A percentile compares a stretch with the other conserved stretches of the same genome.
Evolutionary conservation across 2,329 filamentous ascomycete species (phyloP).

Genomic region (Aspergillus ustus): DNA sequence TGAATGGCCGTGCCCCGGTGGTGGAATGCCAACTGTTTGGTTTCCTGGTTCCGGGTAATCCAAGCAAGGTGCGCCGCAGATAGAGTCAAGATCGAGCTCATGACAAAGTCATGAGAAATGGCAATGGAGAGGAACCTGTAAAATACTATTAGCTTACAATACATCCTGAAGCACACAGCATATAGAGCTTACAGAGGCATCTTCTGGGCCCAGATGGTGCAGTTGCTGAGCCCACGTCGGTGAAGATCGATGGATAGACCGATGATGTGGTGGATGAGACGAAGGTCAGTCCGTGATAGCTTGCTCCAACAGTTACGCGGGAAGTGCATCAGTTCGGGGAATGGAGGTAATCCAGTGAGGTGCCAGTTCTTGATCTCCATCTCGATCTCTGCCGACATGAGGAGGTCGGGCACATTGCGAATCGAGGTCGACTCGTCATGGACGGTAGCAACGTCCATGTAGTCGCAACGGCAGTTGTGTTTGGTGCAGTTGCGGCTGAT

Average conservation of each 20-base stretch:
- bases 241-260: conserved; percentile 83
- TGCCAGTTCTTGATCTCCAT: conserved; percentile 81
- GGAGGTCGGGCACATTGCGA: conserved; percentile 65
- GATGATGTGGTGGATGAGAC: conserved; percentile 88
- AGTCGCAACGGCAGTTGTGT: conserved; percentile 97
- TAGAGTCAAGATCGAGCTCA: conserved; percentile 89
- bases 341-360: conserved; percentile 81
- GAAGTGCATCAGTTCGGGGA: conserved; percentile 77
- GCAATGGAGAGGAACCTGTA: conserved; percentile 79
- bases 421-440: conserved; percentile 56
- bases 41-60: conserved; percentile 82
- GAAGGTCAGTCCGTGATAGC: conserved; percentile 77
- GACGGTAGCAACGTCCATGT: conserved; percentile 81
- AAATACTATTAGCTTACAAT: conserved; percentile 27
- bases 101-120: conserved; percentile 81
- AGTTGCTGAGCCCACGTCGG: conserved; percentile 75
- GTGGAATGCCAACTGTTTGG: conserved; percentile 85
- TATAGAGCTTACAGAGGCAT: conserved; percentile 77
- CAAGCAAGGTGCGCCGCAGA: conserved; percentile 95
- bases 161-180: conserved; percentile 10
- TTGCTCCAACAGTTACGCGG: conserved; percentile 73
- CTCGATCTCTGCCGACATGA: conserved; percentile 87
- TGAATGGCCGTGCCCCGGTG: conserved; percentile 85
- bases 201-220: conserved; percentile 90
- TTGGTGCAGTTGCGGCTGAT: conserved; percentile 94